Percentiles rank a stretch among this genome's conserved stretches.
Evolutionary conservation across 164 flowering plant genomes (phyloP).

Genomic region (Aristolochia contorta): DNA sequence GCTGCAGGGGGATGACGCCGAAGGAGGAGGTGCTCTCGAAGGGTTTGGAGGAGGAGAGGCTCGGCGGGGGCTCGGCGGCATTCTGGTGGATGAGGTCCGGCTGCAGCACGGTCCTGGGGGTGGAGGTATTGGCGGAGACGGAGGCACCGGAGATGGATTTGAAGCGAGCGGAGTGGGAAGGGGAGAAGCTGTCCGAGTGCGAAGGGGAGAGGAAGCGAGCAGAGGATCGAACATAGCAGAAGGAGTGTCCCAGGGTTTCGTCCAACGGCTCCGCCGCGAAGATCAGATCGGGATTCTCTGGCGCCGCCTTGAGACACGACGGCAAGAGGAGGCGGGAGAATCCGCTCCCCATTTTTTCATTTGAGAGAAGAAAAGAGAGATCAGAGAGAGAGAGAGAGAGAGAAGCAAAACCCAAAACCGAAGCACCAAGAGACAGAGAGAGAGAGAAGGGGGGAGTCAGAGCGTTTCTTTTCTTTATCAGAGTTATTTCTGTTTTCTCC

Average conservation of each 20-base stretch:
- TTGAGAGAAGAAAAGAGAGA: background rate
- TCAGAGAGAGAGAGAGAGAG: background rate
- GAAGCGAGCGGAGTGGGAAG: slow-evolving; percentile 53
- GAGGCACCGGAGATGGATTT: slow-evolving; percentile 91
- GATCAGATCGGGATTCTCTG: slow-evolving; percentile 27
- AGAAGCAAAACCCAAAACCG: too few relatives aligned
- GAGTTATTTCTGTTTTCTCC: background rate
- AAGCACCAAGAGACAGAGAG: background rate
- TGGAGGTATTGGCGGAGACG: slow-evolving; percentile 77
- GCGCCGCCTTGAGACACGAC: slow-evolving; percentile 8
- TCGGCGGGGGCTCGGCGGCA: slow-evolving; percentile 10
- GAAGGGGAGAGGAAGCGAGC: slow-evolving; percentile 65
- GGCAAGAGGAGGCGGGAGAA: slow-evolving; percentile 17
- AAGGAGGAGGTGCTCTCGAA: slow-evolving; percentile 84
- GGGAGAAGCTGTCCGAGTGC: slow-evolving; percentile 44
- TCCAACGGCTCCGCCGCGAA: slow-evolving; percentile 57
- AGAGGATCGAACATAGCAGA: slow-evolving; percentile 86
- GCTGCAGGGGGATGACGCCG: slow-evolving; percentile 73
- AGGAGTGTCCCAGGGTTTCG: slow-evolving; percentile 97
- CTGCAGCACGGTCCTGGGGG: slow-evolving; percentile 62
- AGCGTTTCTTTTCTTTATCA: too few relatives aligned
- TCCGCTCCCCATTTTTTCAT: slow-evolving; percentile 31
- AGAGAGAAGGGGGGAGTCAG: background rate
- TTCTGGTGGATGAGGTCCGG: slow-evolving; percentile 33
- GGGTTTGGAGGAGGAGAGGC: slow-evolving; percentile 23